Evolutionary conservation across 805 yeast species (phyloP).

Genomic region (Pichia sporocuriosa): DNA sequence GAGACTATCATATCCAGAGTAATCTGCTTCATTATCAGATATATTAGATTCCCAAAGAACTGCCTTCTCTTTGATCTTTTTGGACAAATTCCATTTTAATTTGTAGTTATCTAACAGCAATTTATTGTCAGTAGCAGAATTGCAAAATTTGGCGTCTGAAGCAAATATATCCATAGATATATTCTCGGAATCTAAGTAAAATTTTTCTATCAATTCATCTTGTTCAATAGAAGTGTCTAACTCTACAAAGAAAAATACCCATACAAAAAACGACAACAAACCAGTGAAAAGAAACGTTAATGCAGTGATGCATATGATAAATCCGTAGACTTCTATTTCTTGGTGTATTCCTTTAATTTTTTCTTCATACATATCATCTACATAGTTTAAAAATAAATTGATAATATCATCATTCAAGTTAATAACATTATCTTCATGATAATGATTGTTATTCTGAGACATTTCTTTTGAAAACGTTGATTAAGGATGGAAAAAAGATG

Average conservation of each 20-base stretch:
- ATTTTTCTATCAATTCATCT: no score
- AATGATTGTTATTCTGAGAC: no score
- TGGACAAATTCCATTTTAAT: conserved; percentile 1
- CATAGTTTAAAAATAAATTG: conserved; percentile 7
- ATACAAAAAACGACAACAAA: not conserved
- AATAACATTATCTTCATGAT: not conserved
- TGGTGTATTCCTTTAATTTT: conserved; percentile 14
- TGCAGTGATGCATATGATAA: not conserved
- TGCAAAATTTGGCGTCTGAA: no score
- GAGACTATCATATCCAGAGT: not conserved
- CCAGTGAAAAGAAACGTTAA: not conserved
- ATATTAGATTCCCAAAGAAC: conserved; percentile 1
- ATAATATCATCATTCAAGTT: conserved; percentile 2
- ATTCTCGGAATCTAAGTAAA: no score
- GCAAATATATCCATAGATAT: no score
- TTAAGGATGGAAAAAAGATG: conserved; percentile 3
- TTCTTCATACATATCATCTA: conserved; percentile 15
- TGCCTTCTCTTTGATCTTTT: conserved; percentile 1
- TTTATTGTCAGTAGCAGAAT: not conserved
- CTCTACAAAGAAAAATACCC: no score
- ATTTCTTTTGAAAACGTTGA: no score
- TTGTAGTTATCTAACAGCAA: not conserved
- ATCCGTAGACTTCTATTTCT: conserved; percentile 12
- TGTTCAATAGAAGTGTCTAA: no score
- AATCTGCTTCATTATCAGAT: not conserved